Percentiles rank a stretch among this genome's conserved stretches.
Conservation (phyloP, 164 flowering plant genomes). For the grape (Vitis vinifera) region DNA sequence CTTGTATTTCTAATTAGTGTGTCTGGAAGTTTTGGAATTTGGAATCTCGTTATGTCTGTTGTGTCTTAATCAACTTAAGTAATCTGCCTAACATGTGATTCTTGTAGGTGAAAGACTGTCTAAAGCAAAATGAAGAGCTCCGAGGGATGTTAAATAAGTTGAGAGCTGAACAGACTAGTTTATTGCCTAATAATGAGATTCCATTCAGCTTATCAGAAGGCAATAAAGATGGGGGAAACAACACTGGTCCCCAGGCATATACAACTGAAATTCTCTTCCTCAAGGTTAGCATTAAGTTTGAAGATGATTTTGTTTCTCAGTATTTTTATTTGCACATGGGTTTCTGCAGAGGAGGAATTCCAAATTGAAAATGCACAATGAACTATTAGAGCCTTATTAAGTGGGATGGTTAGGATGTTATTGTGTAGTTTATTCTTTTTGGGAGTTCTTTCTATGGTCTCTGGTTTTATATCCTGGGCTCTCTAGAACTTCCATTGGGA, state of each 20-base stretch:
- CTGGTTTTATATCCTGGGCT: not conserved
- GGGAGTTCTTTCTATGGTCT: not conserved
- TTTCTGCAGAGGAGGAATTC: not conserved
- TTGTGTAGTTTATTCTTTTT: no score
- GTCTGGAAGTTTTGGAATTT: not conserved
- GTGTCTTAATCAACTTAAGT: not conserved
- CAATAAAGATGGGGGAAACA: constrained; percentile 13
- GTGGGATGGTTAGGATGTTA: not conserved
- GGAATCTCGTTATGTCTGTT: no score
- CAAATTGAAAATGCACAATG: not conserved
- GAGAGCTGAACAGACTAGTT: constrained; percentile 63
- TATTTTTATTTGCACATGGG: no score
- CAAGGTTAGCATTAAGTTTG: constrained; percentile 47
- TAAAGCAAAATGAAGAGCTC: constrained; percentile 85
- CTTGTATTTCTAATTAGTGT: not conserved
- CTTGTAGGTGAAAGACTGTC: constrained; percentile 79
- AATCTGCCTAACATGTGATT: not conserved
- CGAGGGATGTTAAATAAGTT: constrained; percentile 59
- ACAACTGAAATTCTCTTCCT: constrained; percentile 51
- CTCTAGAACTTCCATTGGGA: not conserved
- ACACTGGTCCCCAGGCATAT: constrained; percentile 19
- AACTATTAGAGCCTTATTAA: not conserved
- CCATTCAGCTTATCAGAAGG: constrained; percentile 15
- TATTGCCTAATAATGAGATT: constrained; percentile 18
- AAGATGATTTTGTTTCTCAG: not conserved